These are phyloP conservation scores for Solanum virginianum DNA, from an alignment of 257 asterid species.

Conservation along the genomic window DNA sequence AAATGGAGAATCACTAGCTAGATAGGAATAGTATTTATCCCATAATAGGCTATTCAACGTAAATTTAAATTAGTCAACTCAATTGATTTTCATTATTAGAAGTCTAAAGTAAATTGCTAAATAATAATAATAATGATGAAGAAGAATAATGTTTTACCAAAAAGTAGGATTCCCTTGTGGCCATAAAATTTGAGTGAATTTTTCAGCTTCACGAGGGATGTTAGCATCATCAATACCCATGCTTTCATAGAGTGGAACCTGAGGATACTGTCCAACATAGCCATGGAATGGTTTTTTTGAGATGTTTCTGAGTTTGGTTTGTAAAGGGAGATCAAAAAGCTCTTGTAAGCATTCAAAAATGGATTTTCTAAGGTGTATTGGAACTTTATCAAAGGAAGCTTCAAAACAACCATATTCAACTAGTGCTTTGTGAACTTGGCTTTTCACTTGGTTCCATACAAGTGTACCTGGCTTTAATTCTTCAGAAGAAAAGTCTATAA, in stretches of 20 bases:
- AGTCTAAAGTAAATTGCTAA: neutral
- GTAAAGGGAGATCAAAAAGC: constrained; percentile 53
- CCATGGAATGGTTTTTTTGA: constrained; percentile 48
- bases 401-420: constrained; percentile 54
- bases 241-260: constrained; percentile 52
- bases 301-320: constrained; percentile 26
- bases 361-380: constrained; percentile 14
- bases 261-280: constrained; percentile 41
- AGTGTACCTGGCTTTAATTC: constrained; percentile 15
- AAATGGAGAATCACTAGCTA: neutral
- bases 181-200: constrained; percentile 38
- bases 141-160: constrained; percentile 10
- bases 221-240: constrained; percentile 40
- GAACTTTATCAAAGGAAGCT: constrained; percentile 26
- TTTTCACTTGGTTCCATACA: constrained; percentile 22
- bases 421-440: constrained; percentile 28
- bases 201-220: constrained; percentile 5
- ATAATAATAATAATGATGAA: neutral
- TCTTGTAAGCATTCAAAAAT: constrained; percentile 17
- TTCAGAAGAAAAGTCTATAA: constrained; percentile 26
- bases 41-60: neutral
- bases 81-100: neutral
- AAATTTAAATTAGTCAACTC: neutral
- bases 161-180: constrained; percentile 41
- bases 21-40: neutral